A percentile compares a stretch with the other conserved stretches of the same genome.
Conservation (phyloP, 2,329 filamentous ascomycete genomes). For the Bertia moriformis region DNA sequence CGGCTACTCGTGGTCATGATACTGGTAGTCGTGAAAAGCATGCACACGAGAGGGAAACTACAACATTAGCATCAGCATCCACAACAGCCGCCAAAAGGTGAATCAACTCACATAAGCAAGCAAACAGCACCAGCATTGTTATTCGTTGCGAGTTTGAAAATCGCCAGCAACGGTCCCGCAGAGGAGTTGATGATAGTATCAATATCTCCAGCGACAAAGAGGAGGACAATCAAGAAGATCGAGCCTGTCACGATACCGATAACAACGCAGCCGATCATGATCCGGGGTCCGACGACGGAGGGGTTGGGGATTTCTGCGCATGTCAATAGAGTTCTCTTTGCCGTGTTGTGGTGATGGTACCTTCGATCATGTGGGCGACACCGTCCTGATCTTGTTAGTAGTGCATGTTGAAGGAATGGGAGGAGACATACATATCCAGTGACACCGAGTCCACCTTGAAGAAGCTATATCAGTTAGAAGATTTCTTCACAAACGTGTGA, state of each 20-base stretch:
- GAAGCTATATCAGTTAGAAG: constrained; percentile 10
- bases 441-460: constrained; percentile 34
- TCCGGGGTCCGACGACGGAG: constrained; percentile 42
- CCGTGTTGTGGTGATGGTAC: background rate
- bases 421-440: constrained; percentile 22
- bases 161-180: constrained; percentile 44
- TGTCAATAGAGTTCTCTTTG: background rate
- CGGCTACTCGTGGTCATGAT: constrained; percentile 53
- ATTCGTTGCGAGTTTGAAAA: constrained; percentile 45
- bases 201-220: constrained; percentile 48
- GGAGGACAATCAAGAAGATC: constrained; percentile 44
- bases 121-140: constrained; percentile 47
- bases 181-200: constrained; percentile 35
- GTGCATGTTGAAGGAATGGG: background rate
- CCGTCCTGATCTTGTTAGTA: constrained; percentile 19
- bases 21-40: constrained; percentile 46
- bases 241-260: constrained; percentile 51
- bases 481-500: background rate
- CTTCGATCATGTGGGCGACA: constrained; percentile 35
- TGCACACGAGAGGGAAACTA: constrained; percentile 42
- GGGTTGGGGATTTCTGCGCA: constrained; percentile 37
- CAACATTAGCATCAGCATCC: background rate
- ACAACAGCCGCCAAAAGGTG: background rate
- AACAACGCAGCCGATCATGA: constrained; percentile 50
- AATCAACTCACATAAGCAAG: constrained; percentile 35